These are phyloP conservation scores for Phytophthora palmivora DNA, from an alignment of 352 stramenopile genomes.

Conservation along the genomic window DNA sequence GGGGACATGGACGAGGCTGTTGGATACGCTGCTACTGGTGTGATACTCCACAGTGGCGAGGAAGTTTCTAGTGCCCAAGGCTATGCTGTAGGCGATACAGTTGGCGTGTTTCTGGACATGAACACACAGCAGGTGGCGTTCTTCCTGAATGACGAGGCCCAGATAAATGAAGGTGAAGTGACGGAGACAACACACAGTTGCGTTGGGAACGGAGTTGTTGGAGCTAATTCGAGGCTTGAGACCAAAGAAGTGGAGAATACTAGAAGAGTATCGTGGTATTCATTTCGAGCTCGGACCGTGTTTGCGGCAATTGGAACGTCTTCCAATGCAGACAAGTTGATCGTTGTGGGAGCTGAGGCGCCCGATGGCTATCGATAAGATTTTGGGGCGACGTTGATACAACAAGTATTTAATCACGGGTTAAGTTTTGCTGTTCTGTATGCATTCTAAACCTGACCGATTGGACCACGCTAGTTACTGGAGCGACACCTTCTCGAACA, in stretches of 20 bases:
- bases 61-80: conserved; percentile 40
- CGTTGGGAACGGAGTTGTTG: conserved; percentile 1
- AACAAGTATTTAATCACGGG: conserved; percentile 37
- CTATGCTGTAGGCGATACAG: conserved; percentile 45
- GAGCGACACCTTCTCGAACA: conserved; percentile 72
- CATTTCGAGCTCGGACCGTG: conserved; percentile 28
- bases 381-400: conserved; percentile 9
- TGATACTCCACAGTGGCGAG: conserved; percentile 43
- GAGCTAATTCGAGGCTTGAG: conserved; percentile 12
- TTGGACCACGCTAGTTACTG: conserved; percentile 30
- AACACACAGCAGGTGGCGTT: conserved; percentile 50
- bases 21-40: conserved; percentile 44
- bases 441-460: conserved; percentile 18
- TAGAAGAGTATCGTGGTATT: conserved; percentile 29
- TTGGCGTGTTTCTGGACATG: conserved; percentile 58
- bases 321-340: conserved; percentile 40
- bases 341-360: conserved; percentile 36
- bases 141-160: conserved; percentile 52
- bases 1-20: conserved; percentile 37
- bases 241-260: conserved; percentile 24
- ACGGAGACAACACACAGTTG: conserved; percentile 5
- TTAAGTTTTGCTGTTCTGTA: conserved; percentile 23
- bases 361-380: conserved; percentile 41
- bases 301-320: conserved; percentile 48
- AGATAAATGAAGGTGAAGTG: conserved; percentile 14